These are phyloP conservation scores for Calonectria hongkongensis DNA, from an alignment of 2,329 filamentous ascomycete species.

Conservation along the genomic window DNA sequence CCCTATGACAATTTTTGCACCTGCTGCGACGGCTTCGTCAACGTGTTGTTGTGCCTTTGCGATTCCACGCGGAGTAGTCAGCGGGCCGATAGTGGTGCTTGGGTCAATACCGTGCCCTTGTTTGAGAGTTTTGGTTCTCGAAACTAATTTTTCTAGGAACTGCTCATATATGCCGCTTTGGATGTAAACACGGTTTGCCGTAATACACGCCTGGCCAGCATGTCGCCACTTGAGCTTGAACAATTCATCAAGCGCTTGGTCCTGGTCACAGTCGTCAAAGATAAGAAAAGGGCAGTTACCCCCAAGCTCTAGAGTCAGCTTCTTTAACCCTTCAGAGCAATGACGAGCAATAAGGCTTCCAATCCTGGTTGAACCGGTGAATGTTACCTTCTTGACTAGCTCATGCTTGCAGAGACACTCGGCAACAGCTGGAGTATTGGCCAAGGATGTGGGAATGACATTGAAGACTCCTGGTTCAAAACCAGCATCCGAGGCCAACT, in stretches of 20 bases:
- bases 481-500: conserved; percentile 81
- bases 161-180: conserved; percentile 75
- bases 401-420: conserved; percentile 68
- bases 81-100: conserved; percentile 37
- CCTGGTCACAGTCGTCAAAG: conserved; percentile 80
- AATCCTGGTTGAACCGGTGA: conserved; percentile 83
- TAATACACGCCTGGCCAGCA: conserved; percentile 82
- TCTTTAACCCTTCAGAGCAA: conserved; percentile 79
- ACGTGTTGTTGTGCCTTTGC: conserved; percentile 37
- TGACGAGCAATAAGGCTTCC: conserved; percentile 79
- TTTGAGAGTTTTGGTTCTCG: background rate
- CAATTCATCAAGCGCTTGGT: conserved; percentile 71
- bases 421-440: conserved; percentile 65
- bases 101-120: conserved; percentile 41
- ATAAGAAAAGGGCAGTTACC: conserved; percentile 82
- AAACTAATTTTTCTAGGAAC: conserved; percentile 32
- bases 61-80: conserved; percentile 42
- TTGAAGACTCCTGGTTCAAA: conserved; percentile 84
- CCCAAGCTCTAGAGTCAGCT: conserved; percentile 80
- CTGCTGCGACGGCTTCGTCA: conserved; percentile 37
- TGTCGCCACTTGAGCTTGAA: conserved; percentile 78
- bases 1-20: conserved; percentile 36
- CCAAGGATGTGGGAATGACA: conserved; percentile 66
- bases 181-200: conserved; percentile 75
- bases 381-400: conserved; percentile 79